phyloP scores from a whole-genome alignment of 2,329 filamentous ascomycete species.

The Esteya vermicola region DNA sequence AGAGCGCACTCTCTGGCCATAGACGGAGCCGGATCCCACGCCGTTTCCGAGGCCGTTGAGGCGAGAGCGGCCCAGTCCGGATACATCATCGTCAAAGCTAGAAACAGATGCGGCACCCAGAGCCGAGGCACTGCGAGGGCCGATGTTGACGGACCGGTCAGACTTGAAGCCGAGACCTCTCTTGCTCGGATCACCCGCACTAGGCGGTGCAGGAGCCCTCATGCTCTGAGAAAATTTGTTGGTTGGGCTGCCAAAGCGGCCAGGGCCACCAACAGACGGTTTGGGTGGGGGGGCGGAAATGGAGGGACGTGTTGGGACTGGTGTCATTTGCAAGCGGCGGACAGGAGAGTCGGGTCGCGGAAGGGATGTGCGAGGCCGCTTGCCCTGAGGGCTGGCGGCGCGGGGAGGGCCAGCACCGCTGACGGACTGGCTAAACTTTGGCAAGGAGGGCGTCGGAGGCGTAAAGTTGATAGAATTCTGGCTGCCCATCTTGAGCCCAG shows the following conservation, averaged over 20 bases:
- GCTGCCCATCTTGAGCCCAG: slow-evolving; percentile 35
- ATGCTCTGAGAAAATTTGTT: slow-evolving; percentile 51
- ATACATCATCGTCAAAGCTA: slow-evolving; percentile 43
- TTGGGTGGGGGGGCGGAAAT: slow-evolving; percentile 34
- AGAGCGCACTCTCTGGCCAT: slow-evolving; percentile 38
- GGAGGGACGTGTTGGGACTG: slow-evolving; percentile 40
- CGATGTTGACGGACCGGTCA: slow-evolving; percentile 36
- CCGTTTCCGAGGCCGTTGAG: slow-evolving; percentile 28
- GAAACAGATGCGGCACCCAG: slow-evolving; percentile 32
- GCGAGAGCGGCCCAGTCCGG: slow-evolving; percentile 35
- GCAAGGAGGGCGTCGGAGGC: slow-evolving; percentile 48
- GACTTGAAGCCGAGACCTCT: slow-evolving; percentile 19
- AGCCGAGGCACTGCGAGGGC: slow-evolving; percentile 45
- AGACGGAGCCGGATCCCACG: slow-evolving; percentile 8
- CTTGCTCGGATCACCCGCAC: slow-evolving; percentile 48
- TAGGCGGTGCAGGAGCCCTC: slow-evolving; percentile 26
- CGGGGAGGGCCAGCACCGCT: slow-evolving; percentile 45
- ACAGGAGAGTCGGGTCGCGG: slow-evolving; percentile 78
- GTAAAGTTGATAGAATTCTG: slow-evolving; percentile 48
- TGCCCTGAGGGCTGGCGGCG: slow-evolving; percentile 57
- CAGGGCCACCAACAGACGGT: slow-evolving; percentile 20
- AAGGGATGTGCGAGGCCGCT: slow-evolving; percentile 62
- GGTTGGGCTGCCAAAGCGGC: slow-evolving; percentile 49
- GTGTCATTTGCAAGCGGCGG: slow-evolving; percentile 51
- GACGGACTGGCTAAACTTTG: slow-evolving; percentile 80